Conservation (phyloP, 2,329 filamentous ascomycete genomes). For the Paecilomyces sp. region DNA sequence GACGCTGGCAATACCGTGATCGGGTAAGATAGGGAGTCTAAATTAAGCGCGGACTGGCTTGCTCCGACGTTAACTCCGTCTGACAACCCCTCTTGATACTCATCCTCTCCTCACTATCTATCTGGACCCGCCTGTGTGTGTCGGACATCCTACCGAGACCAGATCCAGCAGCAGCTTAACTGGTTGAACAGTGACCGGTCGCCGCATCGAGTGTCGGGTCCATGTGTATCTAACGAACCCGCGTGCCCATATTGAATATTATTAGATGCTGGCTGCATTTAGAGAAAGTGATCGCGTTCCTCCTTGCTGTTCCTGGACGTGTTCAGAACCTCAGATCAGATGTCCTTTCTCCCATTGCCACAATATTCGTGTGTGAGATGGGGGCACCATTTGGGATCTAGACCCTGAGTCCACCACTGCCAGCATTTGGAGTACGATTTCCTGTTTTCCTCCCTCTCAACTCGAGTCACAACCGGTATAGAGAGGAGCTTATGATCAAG, state of each 20-base stretch:
- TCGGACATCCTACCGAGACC: neutral
- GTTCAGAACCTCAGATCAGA: neutral
- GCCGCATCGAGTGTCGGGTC: neutral
- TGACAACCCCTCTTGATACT: neutral
- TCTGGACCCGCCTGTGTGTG: neutral
- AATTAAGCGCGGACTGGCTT: neutral
- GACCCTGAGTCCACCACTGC: neutral
- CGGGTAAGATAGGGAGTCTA: slow-evolving; percentile 17
- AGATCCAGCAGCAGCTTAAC: neutral
- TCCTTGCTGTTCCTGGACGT: neutral
- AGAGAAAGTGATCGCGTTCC: neutral
- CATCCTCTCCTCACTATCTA: neutral
- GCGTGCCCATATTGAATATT: neutral
- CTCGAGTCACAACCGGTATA: neutral
- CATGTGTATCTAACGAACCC: neutral
- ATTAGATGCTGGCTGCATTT: neutral
- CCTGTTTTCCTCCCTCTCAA: too few relatives aligned
- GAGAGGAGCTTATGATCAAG: neutral
- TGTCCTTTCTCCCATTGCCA: neutral
- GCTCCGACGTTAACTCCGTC: neutral
- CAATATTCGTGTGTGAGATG: neutral
- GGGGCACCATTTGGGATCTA: neutral
- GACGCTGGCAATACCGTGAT: slow-evolving; percentile 10
- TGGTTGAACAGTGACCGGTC: neutral
- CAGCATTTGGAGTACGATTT: too few relatives aligned